Evolutionary conservation across 345 rosid genomes (phyloP).

Genomic region (Fremontodendron californicum): DNA sequence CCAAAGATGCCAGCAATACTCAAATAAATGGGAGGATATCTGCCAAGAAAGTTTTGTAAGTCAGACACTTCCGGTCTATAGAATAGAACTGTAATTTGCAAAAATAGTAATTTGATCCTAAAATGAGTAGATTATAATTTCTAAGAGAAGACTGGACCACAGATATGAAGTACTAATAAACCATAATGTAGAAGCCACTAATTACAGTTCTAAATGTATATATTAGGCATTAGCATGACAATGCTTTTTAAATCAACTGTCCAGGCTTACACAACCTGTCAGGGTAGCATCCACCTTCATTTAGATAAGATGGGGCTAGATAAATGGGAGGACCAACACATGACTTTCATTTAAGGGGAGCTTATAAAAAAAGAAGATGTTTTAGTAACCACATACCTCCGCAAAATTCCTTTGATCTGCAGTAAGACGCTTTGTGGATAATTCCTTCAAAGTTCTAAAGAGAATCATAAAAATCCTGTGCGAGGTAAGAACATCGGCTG

Average conservation of each 20-base stretch:
- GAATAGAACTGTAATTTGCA: neutral
- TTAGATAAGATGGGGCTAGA: neutral
- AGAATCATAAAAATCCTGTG: conserved; percentile 92
- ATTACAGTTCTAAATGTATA: neutral
- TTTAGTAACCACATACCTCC: conserved; percentile 47
- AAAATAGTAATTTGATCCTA: conserved; percentile 13
- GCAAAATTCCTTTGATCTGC: conserved; percentile 81
- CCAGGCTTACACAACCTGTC: neutral
- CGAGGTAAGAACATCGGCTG: conserved; percentile 75
- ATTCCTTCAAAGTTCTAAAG: conserved; percentile 83
- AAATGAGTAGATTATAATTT: neutral
- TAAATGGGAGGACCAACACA: conserved; percentile 11
- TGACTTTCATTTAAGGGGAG: neutral
- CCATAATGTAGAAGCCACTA: neutral
- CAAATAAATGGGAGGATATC: conserved; percentile 86
- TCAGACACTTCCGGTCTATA: conserved; percentile 3
- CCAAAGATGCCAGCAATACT: conserved; percentile 95
- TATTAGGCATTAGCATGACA: neutral
- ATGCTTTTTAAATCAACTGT: neutral
- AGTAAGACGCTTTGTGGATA: conserved; percentile 91
- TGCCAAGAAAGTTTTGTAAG: conserved; percentile 40
- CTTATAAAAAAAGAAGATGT: conserved; percentile 2
- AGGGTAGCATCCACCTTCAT: neutral
- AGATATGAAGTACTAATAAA: neutral
- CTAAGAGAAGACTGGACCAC: neutral